Base-by-base conservation (phyloP, 257 asterid genomes). In the Solanum pinnatisectum region DNA sequence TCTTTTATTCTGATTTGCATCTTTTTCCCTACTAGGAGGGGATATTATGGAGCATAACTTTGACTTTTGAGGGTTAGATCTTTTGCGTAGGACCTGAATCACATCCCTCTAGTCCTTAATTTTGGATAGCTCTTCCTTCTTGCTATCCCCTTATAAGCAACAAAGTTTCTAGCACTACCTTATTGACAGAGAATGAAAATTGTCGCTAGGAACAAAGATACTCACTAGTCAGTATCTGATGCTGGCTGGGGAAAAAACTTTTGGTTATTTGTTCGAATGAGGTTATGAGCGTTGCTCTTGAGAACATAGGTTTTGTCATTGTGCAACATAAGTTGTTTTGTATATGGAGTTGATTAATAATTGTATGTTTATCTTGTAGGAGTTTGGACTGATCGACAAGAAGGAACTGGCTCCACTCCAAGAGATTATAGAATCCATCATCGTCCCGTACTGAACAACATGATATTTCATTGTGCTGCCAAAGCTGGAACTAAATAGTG, bases 351-450 rank as follows among this genome's bases (percentile, higher is more conserved):
- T 71, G 22, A 18, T 1, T 9, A 49, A 81, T 49, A 49, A 18
- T 46, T 81, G 42, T 27, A 18, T 70, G 20, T 86, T 22, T 35
- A 23, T 83, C 39, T 7, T 91, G 94, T 94, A 96, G 98, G 98
- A 96, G 90, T 96, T 96, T 87, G 90, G 90, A 81, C 94, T 96
- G 94, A 95, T 95, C 33, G 98, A 94, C 92, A 96, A 93, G 94
- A 94, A 92, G 95, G 99, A 96, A 89, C 94, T 96, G 77, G 98
- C 99, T 87, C 99, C 98, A 15, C 95, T 96, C 72, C 95, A 95
- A 87, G 98, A 96, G 90, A 95, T 95, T 87, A 92, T 96, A 84
- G 97, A 96, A 87, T 93, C 98, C 77, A 93, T 96, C 46, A 70
- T 90, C 49, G 94, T 95, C 83, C 97, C 97, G n/a, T 93, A 92